Evolutionary conservation across 1,139 yeast species (phyloP).

Genomic region (Debaryomyces coudertii): DNA sequence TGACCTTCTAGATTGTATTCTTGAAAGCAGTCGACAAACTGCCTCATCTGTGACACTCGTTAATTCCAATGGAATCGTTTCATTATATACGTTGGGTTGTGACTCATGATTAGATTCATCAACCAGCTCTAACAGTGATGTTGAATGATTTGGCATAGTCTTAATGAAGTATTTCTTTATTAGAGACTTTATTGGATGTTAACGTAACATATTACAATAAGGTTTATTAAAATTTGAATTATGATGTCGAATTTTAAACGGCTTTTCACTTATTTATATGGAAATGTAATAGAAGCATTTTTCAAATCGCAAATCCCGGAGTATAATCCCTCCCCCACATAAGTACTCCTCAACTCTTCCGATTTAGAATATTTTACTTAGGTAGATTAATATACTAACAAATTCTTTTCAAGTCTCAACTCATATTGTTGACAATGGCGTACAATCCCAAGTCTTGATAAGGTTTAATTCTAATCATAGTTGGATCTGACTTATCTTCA

Average conservation of each 20-base stretch:
- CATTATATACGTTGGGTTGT: conserved; percentile 7
- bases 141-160: background rate
- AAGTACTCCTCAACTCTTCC: background rate
- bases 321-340: background rate
- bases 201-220: background rate
- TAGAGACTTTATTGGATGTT: background rate
- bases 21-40: conserved; percentile 18
- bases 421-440: background rate
- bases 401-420: background rate
- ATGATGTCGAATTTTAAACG: background rate
- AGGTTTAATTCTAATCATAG: no score
- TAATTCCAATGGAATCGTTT: conserved; percentile 21
- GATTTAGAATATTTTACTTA: background rate
- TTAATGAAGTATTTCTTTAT: background rate
- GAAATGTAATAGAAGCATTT: background rate
- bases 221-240: background rate
- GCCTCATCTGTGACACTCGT: conserved; percentile 24
- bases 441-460: background rate
- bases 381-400: background rate
- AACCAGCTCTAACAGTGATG: conserved; percentile 3
- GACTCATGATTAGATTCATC: background rate
- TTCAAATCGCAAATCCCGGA: conserved; percentile 1
- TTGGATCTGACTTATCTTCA: no score
- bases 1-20: conserved; percentile 21
- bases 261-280: background rate